Evolutionary conservation across 805 yeast species (phyloP).

Genomic region (Yamadazyma laniorum): DNA sequence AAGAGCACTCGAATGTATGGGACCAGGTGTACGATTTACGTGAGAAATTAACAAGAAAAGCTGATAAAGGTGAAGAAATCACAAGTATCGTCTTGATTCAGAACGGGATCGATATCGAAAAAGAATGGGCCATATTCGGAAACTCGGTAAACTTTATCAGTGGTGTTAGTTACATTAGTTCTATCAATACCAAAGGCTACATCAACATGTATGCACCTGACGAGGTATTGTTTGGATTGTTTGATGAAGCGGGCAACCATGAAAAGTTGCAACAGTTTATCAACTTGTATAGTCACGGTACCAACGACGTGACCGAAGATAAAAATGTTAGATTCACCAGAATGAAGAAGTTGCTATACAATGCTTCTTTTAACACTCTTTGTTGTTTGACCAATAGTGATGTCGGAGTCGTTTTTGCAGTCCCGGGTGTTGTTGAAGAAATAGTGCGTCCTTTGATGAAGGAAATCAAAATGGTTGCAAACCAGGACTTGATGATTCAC

Average conservation of each 20-base stretch:
- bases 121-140: conserved; percentile 19
- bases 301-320: conserved; percentile 23
- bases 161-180: conserved; percentile 34
- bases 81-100: conserved; percentile 24
- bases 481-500: conserved; percentile 20
- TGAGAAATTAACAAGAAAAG: conserved; percentile 17
- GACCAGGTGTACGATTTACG: conserved; percentile 17
- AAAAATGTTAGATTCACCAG: conserved; percentile 34
- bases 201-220: conserved; percentile 30
- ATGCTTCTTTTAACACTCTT: conserved; percentile 63
- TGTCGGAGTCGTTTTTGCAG: conserved; percentile 37
- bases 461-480: conserved; percentile 20
- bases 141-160: conserved; percentile 22
- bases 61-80: conserved; percentile 8
- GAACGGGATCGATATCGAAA: conserved; percentile 27
- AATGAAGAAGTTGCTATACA: conserved; percentile 68
- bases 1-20: conserved; percentile 21
- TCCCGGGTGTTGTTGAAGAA: conserved; percentile 20
- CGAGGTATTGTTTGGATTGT: conserved; percentile 25
- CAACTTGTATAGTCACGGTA: conserved; percentile 20
- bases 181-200: conserved; percentile 25
- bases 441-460: conserved; percentile 21
- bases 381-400: conserved; percentile 29
- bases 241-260: conserved; percentile 16
- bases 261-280: conserved; percentile 26